Evolutionary conservation across 306 rosid species (phyloP), one percentile per base, ranked within the genome.

Genomic region (Pyrus pyrifolia): DNA sequence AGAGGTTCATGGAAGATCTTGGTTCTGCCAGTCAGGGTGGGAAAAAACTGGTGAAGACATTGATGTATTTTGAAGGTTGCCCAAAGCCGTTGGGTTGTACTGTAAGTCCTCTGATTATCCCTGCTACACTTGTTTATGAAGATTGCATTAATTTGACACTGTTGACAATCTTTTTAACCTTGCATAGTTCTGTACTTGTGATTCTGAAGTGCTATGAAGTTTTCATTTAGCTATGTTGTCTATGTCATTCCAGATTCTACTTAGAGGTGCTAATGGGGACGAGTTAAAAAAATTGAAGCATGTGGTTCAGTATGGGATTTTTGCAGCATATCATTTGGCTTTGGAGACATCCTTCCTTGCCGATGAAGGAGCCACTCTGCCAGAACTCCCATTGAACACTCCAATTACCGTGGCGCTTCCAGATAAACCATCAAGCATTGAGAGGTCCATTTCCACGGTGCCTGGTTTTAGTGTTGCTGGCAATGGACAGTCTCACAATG

Each of bases 321-420:
- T 96, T 81, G 99, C 99, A 38, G 99, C 99, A 31, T 96, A 92
- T 87, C 98, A 96, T 82, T 91, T 96, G 86, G 98, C 97, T 77
- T 25, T 96, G 87, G 99, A 96, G 91, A 93, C 97, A 61, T 96
- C 97, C 74, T 96, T 96, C 84, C 99, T 96, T 76, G 99, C 99
- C 51, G 98, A 96, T 51, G 99, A 96, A 88, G 98, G 99, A 78
- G 99, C 93, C 72, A 85, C 96, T 71, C 71, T 96, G 78, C 99
- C 99, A 30, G 99, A 91, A 80, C 81, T 92, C 76, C 96, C 93
- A 22, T 81, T 91, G 60, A 86, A 87, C 80, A 83, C 94, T 82
- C 89, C 89, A 70, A 77, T 90, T 75, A 81, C 88, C n/a, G 95
- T 92, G 82, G 87, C 91, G 31, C 89, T 96, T 85, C 98, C 98